These are phyloP conservation scores for Magnusiomyces tetraspermus DNA, from an alignment of 1,139 yeast species.

Conservation along the genomic window DNA sequence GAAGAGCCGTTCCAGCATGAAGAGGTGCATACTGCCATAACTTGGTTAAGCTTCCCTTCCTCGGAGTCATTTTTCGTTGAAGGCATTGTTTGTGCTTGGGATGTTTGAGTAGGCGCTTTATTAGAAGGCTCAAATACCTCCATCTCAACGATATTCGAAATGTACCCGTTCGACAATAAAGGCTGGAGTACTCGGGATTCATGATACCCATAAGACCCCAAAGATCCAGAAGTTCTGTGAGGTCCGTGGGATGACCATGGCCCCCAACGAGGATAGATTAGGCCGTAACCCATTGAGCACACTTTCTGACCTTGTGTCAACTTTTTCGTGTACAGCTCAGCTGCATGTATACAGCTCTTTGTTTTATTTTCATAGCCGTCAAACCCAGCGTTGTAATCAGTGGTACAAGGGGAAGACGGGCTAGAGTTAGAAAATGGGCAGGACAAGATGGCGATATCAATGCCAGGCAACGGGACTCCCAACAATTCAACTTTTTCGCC, in stretches of 20 bases:
- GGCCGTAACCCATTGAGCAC: constrained; percentile 48
- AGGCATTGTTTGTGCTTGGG: constrained; percentile 5
- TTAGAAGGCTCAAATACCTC: constrained; percentile 4
- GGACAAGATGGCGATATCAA: constrained; percentile 26
- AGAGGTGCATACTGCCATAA: constrained; percentile 46
- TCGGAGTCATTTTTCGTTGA: background rate
- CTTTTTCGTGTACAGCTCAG: constrained; percentile 10
- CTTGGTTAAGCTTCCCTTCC: constrained; percentile 18
- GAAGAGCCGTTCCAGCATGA: constrained; percentile 74
- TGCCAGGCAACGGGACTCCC: constrained; percentile 29
- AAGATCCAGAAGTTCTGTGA: too few species aligned
- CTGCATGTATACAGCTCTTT: constrained; percentile 16
- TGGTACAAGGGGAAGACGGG: too few species aligned
- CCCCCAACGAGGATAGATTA: constrained; percentile 33
- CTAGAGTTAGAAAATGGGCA: background rate
- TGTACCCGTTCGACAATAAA: constrained; percentile 39
- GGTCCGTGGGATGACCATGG: too few species aligned
- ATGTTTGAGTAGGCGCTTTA: too few species aligned
- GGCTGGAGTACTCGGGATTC: constrained; percentile 32
- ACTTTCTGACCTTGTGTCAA: constrained; percentile 35
- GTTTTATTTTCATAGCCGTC: too few species aligned
- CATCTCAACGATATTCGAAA: constrained; percentile 31
- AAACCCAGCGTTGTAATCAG: too few species aligned
- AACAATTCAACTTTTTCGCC: constrained; percentile 17
- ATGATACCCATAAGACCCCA: too few species aligned